These are phyloP conservation scores for Colletotrichum phormii DNA, from an alignment of 2,329 filamentous ascomycete species.

Conservation along the genomic window DNA sequence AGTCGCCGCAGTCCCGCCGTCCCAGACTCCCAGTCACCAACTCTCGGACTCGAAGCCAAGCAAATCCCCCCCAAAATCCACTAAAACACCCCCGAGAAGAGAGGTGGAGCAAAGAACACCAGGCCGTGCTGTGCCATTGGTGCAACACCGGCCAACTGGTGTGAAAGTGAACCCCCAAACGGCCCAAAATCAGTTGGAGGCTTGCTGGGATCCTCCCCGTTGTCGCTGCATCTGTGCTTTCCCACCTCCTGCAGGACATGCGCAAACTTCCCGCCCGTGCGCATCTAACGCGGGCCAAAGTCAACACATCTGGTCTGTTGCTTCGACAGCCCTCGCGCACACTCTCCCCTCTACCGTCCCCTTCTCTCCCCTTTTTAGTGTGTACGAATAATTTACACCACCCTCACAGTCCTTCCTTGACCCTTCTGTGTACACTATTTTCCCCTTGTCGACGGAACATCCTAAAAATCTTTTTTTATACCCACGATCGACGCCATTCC, in stretches of 20 bases:
- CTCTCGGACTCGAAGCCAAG: conserved; percentile 18
- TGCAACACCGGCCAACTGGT: not conserved
- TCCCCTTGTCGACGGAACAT: not conserved
- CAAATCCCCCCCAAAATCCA: not conserved
- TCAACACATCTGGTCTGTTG: conserved; percentile 31
- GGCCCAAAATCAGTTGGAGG: not conserved
- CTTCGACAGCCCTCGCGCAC: conserved; percentile 31
- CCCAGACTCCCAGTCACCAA: not conserved
- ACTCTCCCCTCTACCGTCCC: not conserved
- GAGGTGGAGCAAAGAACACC: not conserved
- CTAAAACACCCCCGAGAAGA: not conserved
- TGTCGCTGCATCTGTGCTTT: conserved; percentile 24
- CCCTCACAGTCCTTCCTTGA: conserved; percentile 11
- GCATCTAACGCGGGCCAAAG: conserved; percentile 23
- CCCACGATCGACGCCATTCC: conserved; percentile 13
- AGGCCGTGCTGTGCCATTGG: conserved; percentile 6
- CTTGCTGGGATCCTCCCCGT: conserved; percentile 19
- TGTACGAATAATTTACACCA: not conserved
- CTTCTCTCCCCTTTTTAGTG: conserved; percentile 28
- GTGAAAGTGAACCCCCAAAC: not conserved
- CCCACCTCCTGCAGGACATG: conserved; percentile 34
- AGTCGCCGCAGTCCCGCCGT: conserved; percentile 21
- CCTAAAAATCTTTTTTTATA: conserved; percentile 27
- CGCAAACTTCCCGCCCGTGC: conserved; percentile 34
- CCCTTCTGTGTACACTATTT: not conserved